These are phyloP conservation scores for Allium sativum DNA, from an alignment of 106 monocot genomes.

Conservation along the genomic window DNA sequence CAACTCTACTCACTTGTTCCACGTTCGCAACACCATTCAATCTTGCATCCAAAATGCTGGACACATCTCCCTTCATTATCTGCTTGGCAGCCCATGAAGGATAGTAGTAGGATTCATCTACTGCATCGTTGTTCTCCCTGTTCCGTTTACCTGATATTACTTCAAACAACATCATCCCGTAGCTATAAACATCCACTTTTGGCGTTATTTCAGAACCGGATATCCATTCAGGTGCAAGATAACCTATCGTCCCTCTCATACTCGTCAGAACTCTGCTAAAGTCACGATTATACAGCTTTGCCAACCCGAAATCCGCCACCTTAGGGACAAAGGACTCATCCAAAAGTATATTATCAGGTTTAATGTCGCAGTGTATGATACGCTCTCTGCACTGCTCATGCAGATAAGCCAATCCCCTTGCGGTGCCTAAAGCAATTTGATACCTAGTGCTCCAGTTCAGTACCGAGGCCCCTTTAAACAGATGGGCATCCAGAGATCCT, in stretches of 20 bases:
- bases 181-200: constrained; percentile 52
- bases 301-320: constrained; percentile 49
- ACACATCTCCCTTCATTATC: neutral
- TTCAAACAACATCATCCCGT: constrained; percentile 55
- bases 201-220: constrained; percentile 33
- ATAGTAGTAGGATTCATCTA: constrained; percentile 6
- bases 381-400: constrained; percentile 29
- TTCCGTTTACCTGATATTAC: constrained; percentile 38
- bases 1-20: neutral
- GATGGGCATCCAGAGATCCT: constrained; percentile 16
- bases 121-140: constrained; percentile 5
- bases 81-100: constrained; percentile 31
- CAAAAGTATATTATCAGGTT: constrained; percentile 43
- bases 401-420: constrained; percentile 24
- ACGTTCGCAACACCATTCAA: constrained; percentile 7
- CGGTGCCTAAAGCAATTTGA: constrained; percentile 15
- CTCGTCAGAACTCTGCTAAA: constrained; percentile 45
- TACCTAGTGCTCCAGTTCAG: constrained; percentile 19
- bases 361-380: constrained; percentile 32
- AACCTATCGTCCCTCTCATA: constrained; percentile 49
- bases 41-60: constrained; percentile 13
- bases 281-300: constrained; percentile 42
- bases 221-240: constrained; percentile 59
- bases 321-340: constrained; percentile 29
- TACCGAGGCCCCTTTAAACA: constrained; percentile 1